Evolutionary conservation across 108 stramenopile genomes (phyloP).

Genomic region (Aurantiochytrium sp.): DNA sequence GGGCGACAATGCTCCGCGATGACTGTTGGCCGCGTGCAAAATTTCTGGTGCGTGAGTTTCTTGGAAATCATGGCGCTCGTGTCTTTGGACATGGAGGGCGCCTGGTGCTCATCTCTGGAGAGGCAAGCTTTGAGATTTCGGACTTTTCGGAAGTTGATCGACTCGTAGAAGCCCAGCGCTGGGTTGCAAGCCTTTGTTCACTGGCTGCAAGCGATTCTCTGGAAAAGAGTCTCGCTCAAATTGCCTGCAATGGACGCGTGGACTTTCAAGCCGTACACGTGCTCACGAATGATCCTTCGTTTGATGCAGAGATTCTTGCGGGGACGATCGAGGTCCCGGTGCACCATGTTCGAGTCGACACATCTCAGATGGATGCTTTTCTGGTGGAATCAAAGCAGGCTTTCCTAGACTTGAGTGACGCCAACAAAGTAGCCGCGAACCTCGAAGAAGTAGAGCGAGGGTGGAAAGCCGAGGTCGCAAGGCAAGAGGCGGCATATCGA

Average conservation of each 20-base stretch:
- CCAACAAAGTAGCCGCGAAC: not conserved
- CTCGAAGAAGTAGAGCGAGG: not conserved
- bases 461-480: not conserved
- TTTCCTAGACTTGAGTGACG: not conserved
- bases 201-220: no score
- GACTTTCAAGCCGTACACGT: no score
- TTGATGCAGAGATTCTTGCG: no score
- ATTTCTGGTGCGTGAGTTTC: not conserved
- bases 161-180: not conserved
- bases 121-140: not conserved
- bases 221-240: no score
- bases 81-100: not conserved
- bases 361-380: not conserved
- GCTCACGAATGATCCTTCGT: no score
- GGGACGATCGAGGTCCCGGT: no score
- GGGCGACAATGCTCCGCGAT: not conserved
- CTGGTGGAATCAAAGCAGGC: not conserved
- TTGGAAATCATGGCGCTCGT: not conserved
- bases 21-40: not conserved
- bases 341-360: not conserved
- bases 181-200: not conserved
- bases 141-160: not conserved
- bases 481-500: not conserved
- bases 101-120: not conserved
- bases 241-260: no score